phyloP scores from a whole-genome alignment of 2,329 filamentous ascomycete genomes.

The Leptographium radiaticola region DNA sequence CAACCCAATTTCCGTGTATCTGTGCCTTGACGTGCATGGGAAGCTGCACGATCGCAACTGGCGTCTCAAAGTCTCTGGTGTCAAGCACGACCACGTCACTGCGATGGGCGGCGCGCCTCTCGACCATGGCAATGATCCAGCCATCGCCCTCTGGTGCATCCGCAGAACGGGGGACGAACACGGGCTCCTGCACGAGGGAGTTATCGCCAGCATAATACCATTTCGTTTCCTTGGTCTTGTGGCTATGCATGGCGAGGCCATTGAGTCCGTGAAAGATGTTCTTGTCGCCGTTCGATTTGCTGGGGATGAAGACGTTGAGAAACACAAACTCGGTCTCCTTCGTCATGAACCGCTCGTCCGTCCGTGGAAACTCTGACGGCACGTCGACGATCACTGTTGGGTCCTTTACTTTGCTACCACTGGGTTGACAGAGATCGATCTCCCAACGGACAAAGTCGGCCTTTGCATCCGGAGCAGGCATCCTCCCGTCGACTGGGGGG shows the following conservation, averaged over 20 bases:
- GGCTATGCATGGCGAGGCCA: background rate
- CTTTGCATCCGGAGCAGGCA: constrained; percentile 20
- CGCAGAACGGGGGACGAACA: background rate
- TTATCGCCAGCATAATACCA: background rate
- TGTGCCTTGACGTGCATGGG: background rate
- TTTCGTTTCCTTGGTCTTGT: background rate
- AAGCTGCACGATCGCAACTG: constrained; percentile 1
- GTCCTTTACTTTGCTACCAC: constrained; percentile 14
- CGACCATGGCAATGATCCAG: constrained; percentile 1
- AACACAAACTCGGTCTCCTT: background rate
- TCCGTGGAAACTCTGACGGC: constrained; percentile 21
- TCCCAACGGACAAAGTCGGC: constrained; percentile 29
- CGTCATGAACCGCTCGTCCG: constrained; percentile 27
- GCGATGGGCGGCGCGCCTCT: background rate
- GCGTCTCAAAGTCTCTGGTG: background rate
- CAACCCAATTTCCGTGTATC: constrained; percentile 1
- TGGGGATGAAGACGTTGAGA: background rate
- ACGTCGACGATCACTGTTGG: constrained; percentile 16
- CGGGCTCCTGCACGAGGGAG: background rate
- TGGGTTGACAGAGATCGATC: constrained; percentile 20
- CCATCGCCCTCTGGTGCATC: background rate
- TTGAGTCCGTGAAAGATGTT: constrained; percentile 1
- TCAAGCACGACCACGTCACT: background rate
- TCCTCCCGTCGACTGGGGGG: constrained; percentile 19
- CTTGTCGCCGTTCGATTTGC: background rate